Conservation (phyloP, 2,329 filamentous ascomycete genomes). For the Epichloe hybrida region DNA sequence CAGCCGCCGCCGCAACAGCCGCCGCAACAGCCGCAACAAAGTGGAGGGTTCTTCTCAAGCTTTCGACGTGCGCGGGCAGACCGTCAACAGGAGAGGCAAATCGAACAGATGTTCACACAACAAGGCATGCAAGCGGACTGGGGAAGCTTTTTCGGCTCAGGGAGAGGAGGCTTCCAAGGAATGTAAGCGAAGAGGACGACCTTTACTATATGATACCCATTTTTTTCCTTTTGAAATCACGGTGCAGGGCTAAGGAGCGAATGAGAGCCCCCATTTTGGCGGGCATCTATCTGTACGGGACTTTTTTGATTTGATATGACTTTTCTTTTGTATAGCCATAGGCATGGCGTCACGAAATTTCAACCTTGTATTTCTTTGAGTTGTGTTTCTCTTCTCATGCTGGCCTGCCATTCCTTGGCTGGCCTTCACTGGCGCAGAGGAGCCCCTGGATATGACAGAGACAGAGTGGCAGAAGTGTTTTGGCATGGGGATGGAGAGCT, state of each 20-base stretch:
- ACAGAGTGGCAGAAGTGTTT: no score
- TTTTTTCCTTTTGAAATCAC: constrained; percentile 11
- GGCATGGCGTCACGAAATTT: not conserved
- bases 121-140: constrained; percentile 32
- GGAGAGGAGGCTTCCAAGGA: constrained; percentile 28
- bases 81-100: constrained; percentile 24
- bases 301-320: not conserved
- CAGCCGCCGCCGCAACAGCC: constrained; percentile 9
- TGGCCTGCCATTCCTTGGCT: no score
- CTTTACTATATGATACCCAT: constrained; percentile 23
- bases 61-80: constrained; percentile 13
- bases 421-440: no score
- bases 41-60: constrained; percentile 16
- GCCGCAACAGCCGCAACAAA: constrained; percentile 11
- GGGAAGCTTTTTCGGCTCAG: constrained; percentile 32
- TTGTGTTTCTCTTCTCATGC: not conserved
- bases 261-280: not conserved
- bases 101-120: constrained; percentile 37
- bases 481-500: no score
- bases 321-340: not conserved
- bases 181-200: constrained; percentile 21
- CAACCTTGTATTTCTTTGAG: not conserved
- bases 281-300: not conserved
- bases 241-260: not conserved
- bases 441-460: no score